Evolutionary conservation across 2,329 filamentous ascomycete genomes (phyloP).

Genomic region (Graphium sp.): DNA sequence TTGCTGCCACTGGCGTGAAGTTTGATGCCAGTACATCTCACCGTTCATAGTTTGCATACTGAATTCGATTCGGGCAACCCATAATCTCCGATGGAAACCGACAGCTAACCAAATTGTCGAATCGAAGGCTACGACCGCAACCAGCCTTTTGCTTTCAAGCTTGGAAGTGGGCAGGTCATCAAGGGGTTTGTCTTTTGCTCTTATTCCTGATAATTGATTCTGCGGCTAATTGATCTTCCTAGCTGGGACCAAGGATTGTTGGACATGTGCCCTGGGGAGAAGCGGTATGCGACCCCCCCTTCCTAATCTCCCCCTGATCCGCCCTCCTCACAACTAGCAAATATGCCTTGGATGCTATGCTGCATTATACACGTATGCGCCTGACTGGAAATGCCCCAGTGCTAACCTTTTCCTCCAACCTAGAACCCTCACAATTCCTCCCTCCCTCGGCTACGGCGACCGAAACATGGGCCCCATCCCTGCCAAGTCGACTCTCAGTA

Average conservation of each 20-base stretch:
- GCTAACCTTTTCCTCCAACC: slow-evolving; percentile 8
- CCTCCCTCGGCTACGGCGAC: slow-evolving; percentile 67
- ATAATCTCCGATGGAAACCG: no score
- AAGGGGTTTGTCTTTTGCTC: slow-evolving; percentile 45
- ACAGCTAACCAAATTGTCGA: slow-evolving; percentile 3
- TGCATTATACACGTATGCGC: slow-evolving; percentile 1
- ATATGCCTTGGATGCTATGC: not conserved
- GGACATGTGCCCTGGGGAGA: slow-evolving; percentile 93
- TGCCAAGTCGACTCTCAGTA: slow-evolving; percentile 59
- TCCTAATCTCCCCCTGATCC: not conserved
- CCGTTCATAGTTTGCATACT: not conserved
- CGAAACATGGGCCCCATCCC: slow-evolving; percentile 69
- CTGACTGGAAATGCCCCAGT: no score
- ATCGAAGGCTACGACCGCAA: slow-evolving; percentile 54
- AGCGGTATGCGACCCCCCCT: slow-evolving; percentile 29
- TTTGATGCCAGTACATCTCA: slow-evolving; percentile 56
- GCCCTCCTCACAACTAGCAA: not conserved
- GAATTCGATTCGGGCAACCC: no score
- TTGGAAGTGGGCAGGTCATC: slow-evolving; percentile 76
- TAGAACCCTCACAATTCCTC: slow-evolving; percentile 76
- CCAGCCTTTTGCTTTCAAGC: slow-evolving; percentile 57
- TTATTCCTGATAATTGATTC: not conserved
- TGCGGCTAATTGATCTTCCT: slow-evolving; percentile 11
- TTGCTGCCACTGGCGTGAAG: slow-evolving; percentile 54
- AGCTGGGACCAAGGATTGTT: slow-evolving; percentile 83